These are phyloP conservation scores for Sugiyamaella xylanicola DNA, from an alignment of 1,139 yeast species.

Conservation along the genomic window DNA sequence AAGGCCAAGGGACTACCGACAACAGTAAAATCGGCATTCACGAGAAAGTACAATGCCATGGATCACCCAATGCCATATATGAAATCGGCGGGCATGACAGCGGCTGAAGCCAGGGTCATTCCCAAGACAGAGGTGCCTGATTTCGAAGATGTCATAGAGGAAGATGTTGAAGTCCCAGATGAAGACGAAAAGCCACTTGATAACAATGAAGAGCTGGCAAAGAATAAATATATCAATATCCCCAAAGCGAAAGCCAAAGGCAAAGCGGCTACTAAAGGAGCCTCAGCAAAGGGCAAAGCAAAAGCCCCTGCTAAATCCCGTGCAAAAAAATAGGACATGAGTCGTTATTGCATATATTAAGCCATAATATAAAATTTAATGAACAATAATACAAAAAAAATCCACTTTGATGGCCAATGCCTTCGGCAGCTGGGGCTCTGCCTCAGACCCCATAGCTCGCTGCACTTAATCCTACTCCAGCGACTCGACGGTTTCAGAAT, in stretches of 20 bases:
- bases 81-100: constrained; percentile 56
- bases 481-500: too few species aligned
- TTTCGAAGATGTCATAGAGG: constrained; percentile 57
- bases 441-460: too few species aligned
- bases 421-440: too few species aligned
- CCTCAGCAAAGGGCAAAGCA: constrained; percentile 24
- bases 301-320: constrained; percentile 26
- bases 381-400: too few species aligned
- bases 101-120: constrained; percentile 44
- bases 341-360: neutral
- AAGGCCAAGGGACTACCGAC: constrained; percentile 68
- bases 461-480: too few species aligned
- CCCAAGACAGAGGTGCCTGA: constrained; percentile 51
- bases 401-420: too few species aligned
- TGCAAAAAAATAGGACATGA: constrained; percentile 22
- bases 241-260: constrained; percentile 36
- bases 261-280: constrained; percentile 27
- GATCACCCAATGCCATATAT: constrained; percentile 88
- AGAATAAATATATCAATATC: constrained; percentile 60
- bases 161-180: constrained; percentile 65
- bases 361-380: too few species aligned
- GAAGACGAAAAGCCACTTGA: constrained; percentile 49
- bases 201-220: constrained; percentile 49
- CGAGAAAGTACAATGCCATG: constrained; percentile 73
- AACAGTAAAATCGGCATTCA: constrained; percentile 77